Percentiles rank a stretch among this genome's conserved stretches.
Conservation (phyloP, 306 rosid species). For the Pachyrhizus erosus region DNA sequence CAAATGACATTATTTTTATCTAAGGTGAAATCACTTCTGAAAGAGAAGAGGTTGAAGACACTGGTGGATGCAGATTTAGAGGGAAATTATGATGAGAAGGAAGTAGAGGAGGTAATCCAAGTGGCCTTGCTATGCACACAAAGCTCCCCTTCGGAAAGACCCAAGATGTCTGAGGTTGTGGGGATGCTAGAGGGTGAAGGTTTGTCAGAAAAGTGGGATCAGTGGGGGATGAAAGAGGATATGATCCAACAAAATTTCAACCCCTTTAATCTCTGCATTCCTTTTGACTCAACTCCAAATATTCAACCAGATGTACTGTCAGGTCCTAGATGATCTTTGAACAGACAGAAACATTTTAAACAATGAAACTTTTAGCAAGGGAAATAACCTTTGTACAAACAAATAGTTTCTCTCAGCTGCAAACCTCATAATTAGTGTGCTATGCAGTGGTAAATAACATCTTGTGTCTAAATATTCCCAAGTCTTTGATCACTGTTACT, state of each 20-base stretch:
- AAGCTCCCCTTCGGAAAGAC: constrained; percentile 73
- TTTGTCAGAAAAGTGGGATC: constrained; percentile 84
- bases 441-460: background rate
- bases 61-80: constrained; percentile 72
- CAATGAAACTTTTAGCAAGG: background rate
- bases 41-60: constrained; percentile 69
- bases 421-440: background rate
- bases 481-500: background rate
- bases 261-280: constrained; percentile 47
- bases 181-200: constrained; percentile 97
- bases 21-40: constrained; percentile 80
- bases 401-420: background rate
- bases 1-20: constrained; percentile 28
- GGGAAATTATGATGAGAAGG: constrained; percentile 59
- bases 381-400: background rate
- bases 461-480: background rate
- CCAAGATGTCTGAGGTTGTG: constrained; percentile 91
- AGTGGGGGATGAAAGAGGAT: constrained; percentile 78
- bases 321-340: constrained; percentile 76
- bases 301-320: constrained; percentile 77
- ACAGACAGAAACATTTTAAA: background rate
- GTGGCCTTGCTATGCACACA: constrained; percentile 89
- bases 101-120: constrained; percentile 83
- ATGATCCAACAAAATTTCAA: constrained; percentile 60
- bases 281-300: constrained; percentile 70